Percentiles rank a stretch among this genome's conserved stretches.
Conservation (phyloP, 192 early-diverging fungal species). For the Backusella tarrabulga region DNA sequence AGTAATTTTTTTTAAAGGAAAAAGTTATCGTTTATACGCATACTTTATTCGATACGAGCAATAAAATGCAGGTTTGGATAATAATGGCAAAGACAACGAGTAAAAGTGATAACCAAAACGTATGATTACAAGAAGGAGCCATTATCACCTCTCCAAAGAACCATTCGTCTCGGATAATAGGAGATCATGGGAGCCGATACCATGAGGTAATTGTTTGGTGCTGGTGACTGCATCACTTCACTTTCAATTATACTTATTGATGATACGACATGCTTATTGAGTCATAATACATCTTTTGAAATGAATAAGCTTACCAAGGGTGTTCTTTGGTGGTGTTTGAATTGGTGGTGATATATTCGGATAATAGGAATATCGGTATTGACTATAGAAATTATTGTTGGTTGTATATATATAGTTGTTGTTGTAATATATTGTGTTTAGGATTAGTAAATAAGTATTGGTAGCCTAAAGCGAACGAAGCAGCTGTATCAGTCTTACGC, state of each 20-base stretch:
- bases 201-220: not conserved
- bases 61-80: not conserved
- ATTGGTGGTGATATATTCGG: not conserved
- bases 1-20: not conserved
- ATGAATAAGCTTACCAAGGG: not conserved
- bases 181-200: not conserved
- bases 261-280: not conserved
- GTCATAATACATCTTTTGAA: not conserved
- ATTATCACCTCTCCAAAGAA: not conserved
- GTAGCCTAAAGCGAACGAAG: not conserved
- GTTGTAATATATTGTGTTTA: not conserved
- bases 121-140: not conserved
- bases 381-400: not conserved
- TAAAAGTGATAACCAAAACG: not conserved
- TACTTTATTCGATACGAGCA: not conserved
- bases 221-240: not conserved
- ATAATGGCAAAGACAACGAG: not conserved
- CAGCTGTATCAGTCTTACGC: not conserved
- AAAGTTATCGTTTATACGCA: not conserved
- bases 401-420: not conserved
- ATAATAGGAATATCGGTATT: not conserved
- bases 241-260: not conserved
- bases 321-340: not conserved
- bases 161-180: not conserved
- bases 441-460: not conserved